Percentiles rank a stretch among this genome's conserved stretches.
Evolutionary conservation across 176 grass and related monocot genomes (phyloP).

Genomic region (Paspalum notatum): DNA sequence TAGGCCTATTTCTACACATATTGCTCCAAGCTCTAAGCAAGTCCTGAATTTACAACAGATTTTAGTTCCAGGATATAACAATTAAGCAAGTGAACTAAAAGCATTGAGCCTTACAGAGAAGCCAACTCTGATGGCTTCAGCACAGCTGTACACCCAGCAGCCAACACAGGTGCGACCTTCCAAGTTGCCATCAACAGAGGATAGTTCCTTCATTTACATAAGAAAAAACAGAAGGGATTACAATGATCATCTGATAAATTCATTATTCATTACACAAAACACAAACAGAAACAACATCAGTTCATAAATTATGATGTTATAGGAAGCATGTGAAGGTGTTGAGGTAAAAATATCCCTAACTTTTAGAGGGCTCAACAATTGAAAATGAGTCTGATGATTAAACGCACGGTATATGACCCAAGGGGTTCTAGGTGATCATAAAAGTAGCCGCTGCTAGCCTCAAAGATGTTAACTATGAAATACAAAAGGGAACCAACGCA

Average conservation of each 20-base stretch:
- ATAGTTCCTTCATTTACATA: conserved; percentile 75
- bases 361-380: background rate
- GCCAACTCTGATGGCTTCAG: conserved; percentile 87
- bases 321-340: background rate
- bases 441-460: background rate
- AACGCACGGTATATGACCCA: background rate
- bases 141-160: conserved; percentile 93
- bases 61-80: conserved; percentile 29
- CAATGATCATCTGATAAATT: conserved; percentile 4
- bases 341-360: background rate
- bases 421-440: background rate
- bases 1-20: conserved; percentile 82
- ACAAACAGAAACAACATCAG: background rate
- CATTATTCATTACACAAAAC: background rate
- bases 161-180: conserved; percentile 97
- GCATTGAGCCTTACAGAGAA: conserved; percentile 73
- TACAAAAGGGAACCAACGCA: conserved; percentile 27
- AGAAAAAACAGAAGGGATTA: conserved; percentile 14
- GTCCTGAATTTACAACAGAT: conserved; percentile 53
- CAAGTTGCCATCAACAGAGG: conserved; percentile 94
- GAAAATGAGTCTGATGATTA: background rate
- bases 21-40: conserved; percentile 87
- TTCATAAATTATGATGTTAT: background rate
- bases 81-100: conserved; percentile 5
- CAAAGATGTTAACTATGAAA: background rate